Percentiles rank a stretch among this genome's conserved stretches.
Conservation (phyloP, 441 rosid species). For the Adansonia gregorii region DNA sequence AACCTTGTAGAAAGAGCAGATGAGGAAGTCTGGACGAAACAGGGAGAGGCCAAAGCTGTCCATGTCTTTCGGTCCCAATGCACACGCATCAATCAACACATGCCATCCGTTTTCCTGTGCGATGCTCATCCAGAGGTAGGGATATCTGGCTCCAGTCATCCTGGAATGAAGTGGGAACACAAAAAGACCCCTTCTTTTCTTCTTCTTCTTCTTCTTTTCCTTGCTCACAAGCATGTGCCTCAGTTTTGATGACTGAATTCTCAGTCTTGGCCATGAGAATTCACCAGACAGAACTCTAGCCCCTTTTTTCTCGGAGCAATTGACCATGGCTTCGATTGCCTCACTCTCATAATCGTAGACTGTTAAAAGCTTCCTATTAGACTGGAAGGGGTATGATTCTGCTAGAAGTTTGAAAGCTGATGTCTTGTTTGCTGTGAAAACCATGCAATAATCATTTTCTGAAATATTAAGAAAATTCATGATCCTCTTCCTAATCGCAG, state of each 20-base stretch:
- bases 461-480: slow-evolving; percentile 77
- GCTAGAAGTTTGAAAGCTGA: slow-evolving; percentile 87
- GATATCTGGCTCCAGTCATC: slow-evolving; percentile 83
- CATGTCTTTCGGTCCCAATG: slow-evolving; percentile 92
- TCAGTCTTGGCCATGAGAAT: slow-evolving; percentile 87
- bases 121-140: slow-evolving; percentile 81
- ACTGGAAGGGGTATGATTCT: slow-evolving; percentile 80
- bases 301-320: slow-evolving; percentile 70
- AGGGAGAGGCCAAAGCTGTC: slow-evolving; percentile 84
- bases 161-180: slow-evolving; percentile 92
- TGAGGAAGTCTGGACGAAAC: slow-evolving; percentile 78
- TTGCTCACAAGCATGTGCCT: slow-evolving; percentile 60
- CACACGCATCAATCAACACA: slow-evolving; percentile 84
- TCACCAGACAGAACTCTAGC: slow-evolving; percentile 74
- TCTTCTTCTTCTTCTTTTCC: slow-evolving; percentile 44
- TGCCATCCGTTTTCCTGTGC: slow-evolving; percentile 96
- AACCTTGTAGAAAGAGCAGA: slow-evolving; percentile 85
- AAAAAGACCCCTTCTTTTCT: slow-evolving; percentile 73
- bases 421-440: slow-evolving; percentile 82
- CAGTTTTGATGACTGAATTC: slow-evolving; percentile 66
- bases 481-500: slow-evolving; percentile 70
- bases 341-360: slow-evolving; percentile 91
- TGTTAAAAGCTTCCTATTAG: slow-evolving; percentile 60
- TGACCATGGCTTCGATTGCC: slow-evolving; percentile 69
- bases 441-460: slow-evolving; percentile 78